Evolutionary conservation across 2,329 filamentous ascomycete genomes (phyloP).

Genomic region (Calonectria montana): DNA sequence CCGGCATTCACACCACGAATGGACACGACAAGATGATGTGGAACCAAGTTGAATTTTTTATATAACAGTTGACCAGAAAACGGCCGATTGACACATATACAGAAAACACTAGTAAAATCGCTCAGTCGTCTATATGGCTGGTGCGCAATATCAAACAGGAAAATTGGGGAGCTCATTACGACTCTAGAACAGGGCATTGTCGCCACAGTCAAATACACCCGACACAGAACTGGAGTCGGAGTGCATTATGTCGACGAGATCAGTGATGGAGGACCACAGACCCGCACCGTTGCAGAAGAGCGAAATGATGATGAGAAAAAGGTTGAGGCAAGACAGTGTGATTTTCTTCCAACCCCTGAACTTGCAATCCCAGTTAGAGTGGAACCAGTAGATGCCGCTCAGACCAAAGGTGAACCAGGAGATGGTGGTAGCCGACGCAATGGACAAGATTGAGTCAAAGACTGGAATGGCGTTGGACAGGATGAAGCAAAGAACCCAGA

Average conservation of each 20-base stretch:
- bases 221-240: constrained; percentile 40
- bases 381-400: constrained; percentile 50
- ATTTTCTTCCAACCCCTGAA: constrained; percentile 46
- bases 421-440: constrained; percentile 50
- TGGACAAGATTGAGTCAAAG: constrained; percentile 52
- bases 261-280: constrained; percentile 48
- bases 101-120: constrained; percentile 31
- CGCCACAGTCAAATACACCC: constrained; percentile 49
- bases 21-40: constrained; percentile 27
- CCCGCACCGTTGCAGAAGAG: constrained; percentile 51
- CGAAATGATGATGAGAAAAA: constrained; percentile 45
- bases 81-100: constrained; percentile 38
- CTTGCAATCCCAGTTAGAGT: constrained; percentile 49
- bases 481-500: constrained; percentile 50
- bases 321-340: constrained; percentile 42
- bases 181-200: constrained; percentile 48
- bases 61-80: constrained; percentile 39
- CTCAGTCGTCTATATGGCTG: constrained; percentile 27
- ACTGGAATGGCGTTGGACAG: constrained; percentile 52
- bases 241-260: constrained; percentile 46
- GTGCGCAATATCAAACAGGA: constrained; percentile 28
- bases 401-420: constrained; percentile 53
- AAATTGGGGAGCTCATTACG: constrained; percentile 25
- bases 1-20: constrained; percentile 18
- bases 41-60: constrained; percentile 44